phyloP scores from a whole-genome alignment of 306 rosid genomes.

The Glycine latifolia region DNA sequence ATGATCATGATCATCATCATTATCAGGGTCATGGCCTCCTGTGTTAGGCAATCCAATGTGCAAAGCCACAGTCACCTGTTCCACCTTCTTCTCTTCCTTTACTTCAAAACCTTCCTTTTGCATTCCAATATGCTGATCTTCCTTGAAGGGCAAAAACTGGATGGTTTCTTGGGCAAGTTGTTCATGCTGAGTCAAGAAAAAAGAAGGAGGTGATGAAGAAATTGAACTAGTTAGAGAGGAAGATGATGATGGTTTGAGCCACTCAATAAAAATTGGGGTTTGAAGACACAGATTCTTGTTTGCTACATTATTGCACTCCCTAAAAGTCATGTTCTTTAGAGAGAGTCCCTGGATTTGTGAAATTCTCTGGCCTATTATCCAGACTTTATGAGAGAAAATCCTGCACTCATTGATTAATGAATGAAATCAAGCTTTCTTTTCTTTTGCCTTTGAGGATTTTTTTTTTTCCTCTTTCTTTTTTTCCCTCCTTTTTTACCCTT shows the following conservation, averaged over 20 bases:
- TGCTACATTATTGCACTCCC: slow-evolving; percentile 57
- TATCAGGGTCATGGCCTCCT: background rate
- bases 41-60: slow-evolving; percentile 85
- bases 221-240: slow-evolving; percentile 48
- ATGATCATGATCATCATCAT: background rate
- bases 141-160: slow-evolving; percentile 69
- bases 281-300: slow-evolving; percentile 61
- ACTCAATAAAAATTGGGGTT: slow-evolving; percentile 89
- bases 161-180: slow-evolving; percentile 46
- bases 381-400: slow-evolving; percentile 57
- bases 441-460: slow-evolving; percentile 54
- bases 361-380: slow-evolving; percentile 57
- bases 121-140: slow-evolving; percentile 38
- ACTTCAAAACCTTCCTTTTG: slow-evolving; percentile 58
- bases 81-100: slow-evolving; percentile 61
- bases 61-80: slow-evolving; percentile 74
- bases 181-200: slow-evolving; percentile 43
- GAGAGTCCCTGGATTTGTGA: slow-evolving; percentile 41
- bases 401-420: slow-evolving; percentile 48
- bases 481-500: slow-evolving; percentile 38
- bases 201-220: slow-evolving; percentile 43
- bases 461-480: background rate
- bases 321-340: slow-evolving; percentile 71
- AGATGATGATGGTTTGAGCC: slow-evolving; percentile 84
- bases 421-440: slow-evolving; percentile 56